Conservation (phyloP, 2,329 filamentous ascomycete species). For the Pyricularia sp. region DNA sequence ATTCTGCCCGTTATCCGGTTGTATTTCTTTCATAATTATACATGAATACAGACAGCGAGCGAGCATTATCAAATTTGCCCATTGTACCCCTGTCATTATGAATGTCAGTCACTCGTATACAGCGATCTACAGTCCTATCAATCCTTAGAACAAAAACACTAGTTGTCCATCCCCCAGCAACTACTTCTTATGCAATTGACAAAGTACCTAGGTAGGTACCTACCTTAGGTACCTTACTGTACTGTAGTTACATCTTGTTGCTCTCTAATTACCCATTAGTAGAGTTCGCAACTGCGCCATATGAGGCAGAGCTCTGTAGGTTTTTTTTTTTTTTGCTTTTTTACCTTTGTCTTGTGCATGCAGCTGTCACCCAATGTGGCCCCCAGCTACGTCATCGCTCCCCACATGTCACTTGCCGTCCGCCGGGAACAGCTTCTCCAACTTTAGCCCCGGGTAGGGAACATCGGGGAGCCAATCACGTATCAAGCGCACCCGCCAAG, state of each 20-base stretch:
- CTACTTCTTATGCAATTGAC: not conserved
- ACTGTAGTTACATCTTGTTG: too few species aligned
- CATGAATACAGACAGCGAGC: not conserved
- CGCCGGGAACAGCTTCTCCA: not conserved
- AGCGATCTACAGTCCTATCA: not conserved
- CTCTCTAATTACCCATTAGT: too few species aligned
- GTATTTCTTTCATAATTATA: not conserved
- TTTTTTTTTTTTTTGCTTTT: not conserved
- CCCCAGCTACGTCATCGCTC: not conserved
- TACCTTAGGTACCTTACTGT: too few species aligned
- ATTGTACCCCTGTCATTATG: too few species aligned
- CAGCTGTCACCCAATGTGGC: not conserved
- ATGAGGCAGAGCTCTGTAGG: too few species aligned
- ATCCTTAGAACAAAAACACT: too few species aligned
- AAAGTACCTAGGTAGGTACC: too few species aligned
- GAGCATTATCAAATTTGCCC: too few species aligned
- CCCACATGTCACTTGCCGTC: not conserved
- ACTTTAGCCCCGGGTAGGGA: not conserved
- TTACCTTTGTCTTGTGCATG: not conserved
- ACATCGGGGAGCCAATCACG: not conserved
- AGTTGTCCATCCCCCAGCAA: too few species aligned
- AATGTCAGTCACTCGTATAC: not conserved
- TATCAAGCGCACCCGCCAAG: not conserved
- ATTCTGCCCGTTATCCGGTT: not conserved
- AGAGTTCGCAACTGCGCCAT: too few species aligned